Conservation (phyloP, 345 rosid genomes). For the Brassica incana region DNA sequence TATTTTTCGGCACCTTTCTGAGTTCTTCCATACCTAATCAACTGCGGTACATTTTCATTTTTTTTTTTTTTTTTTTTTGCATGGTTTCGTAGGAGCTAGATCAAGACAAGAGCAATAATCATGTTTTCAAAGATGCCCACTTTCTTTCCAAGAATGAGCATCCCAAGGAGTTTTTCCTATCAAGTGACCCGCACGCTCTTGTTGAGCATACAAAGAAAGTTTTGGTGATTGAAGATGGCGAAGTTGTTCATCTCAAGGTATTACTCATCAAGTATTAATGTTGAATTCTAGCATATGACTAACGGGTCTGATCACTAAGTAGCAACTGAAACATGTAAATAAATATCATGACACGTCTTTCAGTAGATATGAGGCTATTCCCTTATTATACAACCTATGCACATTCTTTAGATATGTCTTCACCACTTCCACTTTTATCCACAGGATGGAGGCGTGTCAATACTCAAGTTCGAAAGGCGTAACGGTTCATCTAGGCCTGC, state of each 20-base stretch:
- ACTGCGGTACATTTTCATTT: not conserved
- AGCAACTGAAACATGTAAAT: conserved; percentile 11
- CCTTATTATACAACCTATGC: not conserved
- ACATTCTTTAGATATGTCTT: not conserved
- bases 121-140: conserved; percentile 64
- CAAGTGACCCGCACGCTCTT: conserved; percentile 86
- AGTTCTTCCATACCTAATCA: not conserved
- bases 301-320: not conserved
- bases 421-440: not conserved
- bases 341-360: not conserved
- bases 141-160: conserved; percentile 59
- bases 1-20: not conserved
- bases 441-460: conserved; percentile 87
- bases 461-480: conserved; percentile 67
- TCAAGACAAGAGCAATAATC: conserved; percentile 49
- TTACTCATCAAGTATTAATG: not conserved
- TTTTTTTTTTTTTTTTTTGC: not conserved
- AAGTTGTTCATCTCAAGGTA: conserved; percentile 89
- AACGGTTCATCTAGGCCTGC: conserved; percentile 64
- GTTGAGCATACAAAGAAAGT: conserved; percentile 92
- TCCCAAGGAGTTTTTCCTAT: conserved; percentile 80
- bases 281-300: not conserved
- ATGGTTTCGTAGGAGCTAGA: conserved; percentile 53
- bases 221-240: conserved; percentile 86
- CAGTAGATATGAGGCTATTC: not conserved